phyloP scores from a whole-genome alignment of 106 monocot genomes.

The Platanthera guangdongensis region DNA sequence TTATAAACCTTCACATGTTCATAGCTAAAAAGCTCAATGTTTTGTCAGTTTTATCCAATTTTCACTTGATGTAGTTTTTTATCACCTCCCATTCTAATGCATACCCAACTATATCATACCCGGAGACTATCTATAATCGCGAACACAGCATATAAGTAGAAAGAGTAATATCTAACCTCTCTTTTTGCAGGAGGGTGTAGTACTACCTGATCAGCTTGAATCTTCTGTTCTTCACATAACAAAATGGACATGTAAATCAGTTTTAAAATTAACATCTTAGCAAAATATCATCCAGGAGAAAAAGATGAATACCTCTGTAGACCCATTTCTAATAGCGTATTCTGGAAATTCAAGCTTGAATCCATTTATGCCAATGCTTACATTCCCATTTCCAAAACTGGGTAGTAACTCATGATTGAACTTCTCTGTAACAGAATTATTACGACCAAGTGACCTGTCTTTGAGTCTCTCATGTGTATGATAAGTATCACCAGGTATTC shows the following conservation, averaged over 20 bases:
- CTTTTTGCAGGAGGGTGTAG: neutral
- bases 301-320: neutral
- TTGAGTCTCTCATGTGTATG: neutral
- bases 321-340: conserved; percentile 2
- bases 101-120: neutral
- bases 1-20: neutral
- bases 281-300: neutral
- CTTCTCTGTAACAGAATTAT: neutral
- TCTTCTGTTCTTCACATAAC: conserved; percentile 8
- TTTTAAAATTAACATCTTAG: neutral
- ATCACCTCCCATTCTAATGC: neutral
- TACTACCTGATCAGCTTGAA: conserved; percentile 6
- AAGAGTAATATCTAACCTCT: conserved; percentile 5
- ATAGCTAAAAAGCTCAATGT: neutral
- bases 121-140: neutral
- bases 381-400: neutral
- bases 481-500: neutral
- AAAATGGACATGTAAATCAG: conserved; percentile 1
- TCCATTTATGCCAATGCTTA: neutral
- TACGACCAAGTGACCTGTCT: neutral
- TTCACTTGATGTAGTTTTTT: neutral
- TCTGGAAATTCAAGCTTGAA: conserved; percentile 3
- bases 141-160: neutral
- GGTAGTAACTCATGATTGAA: neutral
- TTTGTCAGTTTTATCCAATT: neutral